Conservation (phyloP, 352 stramenopile genomes). For the Pythium pyrilobum region DNA sequence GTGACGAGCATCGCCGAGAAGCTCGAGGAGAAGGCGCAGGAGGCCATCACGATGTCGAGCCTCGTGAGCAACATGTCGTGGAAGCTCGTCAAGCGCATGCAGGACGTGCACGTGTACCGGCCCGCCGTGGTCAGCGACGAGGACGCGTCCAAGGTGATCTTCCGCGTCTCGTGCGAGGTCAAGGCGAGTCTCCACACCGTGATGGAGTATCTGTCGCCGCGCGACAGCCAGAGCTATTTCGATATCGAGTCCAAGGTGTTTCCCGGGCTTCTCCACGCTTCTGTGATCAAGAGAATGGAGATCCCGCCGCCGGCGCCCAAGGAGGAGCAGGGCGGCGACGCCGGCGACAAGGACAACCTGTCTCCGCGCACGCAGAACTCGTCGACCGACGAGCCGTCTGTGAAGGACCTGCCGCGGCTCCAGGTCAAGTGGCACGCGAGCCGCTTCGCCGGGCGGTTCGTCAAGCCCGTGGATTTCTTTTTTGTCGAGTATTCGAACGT, state of each 20-base stretch:
- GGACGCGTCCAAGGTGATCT: constrained; percentile 63
- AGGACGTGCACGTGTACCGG: constrained; percentile 78
- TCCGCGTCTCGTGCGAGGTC: constrained; percentile 79
- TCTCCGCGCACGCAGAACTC: constrained; percentile 36
- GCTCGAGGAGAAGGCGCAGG: constrained; percentile 70
- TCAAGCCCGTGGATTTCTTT: constrained; percentile 83
- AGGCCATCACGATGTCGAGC: constrained; percentile 52
- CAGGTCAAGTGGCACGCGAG: constrained; percentile 86
- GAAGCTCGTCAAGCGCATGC: constrained; percentile 67
- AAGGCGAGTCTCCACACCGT: constrained; percentile 74
- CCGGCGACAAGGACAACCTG: constrained; percentile 11
- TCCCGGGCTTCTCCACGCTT: constrained; percentile 65
- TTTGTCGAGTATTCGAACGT: constrained; percentile 86
- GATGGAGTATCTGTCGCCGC: constrained; percentile 74
- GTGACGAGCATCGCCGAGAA: constrained; percentile 47
- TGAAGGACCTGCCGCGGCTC: constrained; percentile 54
- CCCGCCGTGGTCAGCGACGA: constrained; percentile 42
- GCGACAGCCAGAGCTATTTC: constrained; percentile 65
- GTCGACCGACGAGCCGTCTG: constrained; percentile 32
- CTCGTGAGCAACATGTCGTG: constrained; percentile 57
- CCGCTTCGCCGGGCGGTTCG: constrained; percentile 72
- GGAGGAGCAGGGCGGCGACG: background rate
- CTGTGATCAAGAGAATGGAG: constrained; percentile 79
- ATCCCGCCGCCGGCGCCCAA: constrained; percentile 24
- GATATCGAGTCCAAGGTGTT: constrained; percentile 83